Evolutionary conservation across 306 rosid species (phyloP), one percentile per base, ranked within the genome.

Genomic region (Acacia confusa): DNA sequence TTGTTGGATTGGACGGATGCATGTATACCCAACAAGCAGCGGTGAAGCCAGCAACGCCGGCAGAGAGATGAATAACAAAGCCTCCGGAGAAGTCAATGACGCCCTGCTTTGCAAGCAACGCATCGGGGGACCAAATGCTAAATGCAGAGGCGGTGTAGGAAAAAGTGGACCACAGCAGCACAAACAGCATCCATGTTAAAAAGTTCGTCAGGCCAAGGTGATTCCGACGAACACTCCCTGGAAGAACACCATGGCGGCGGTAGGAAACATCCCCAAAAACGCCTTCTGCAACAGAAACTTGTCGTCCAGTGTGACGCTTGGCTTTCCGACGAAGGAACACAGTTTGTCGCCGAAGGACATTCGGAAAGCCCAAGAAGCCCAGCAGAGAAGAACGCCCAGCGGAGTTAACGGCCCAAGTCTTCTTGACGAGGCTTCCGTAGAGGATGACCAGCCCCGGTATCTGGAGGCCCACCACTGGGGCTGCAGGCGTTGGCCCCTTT

Each of bases 401-500:
- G 0, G 92, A 88, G 85, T 88, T 88, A 2, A 88, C 68, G 7
- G 89, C 92, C 92, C 92, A 88, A 48, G 80, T 84, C 74, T 65
- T 86, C 47, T 79, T 84, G 14, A 84, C 85, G 0, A 86, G 60
- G 81, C 92, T 86, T 48, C 88, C 89, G 34, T 86, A 88, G 1
- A 88, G 79, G 57, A 88, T 88, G 0, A 88, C 87, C 0, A 86
- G 86, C 5, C 91, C 89, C 2, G 89, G 87, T 68, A 88, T 88
- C 24, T 88, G 92, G 43, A 88, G 87, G 2, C 88, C 90, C 61
- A 89, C 88, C 74, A 88, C 61, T 0, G 90, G 84, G 1, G 88
- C 90, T 2, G 89, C 88, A 84, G 16, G 92, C 82, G 34, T 89
- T 88, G 84, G 86, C 92, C 17, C 83, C 90, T 36, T 88, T 89